Percentiles rank a stretch among this genome's conserved stretches.
These are phyloP conservation scores for Boletus edulis DNA, from an alignment of 768 basidiomycete genomes.

Conservation along the genomic window DNA sequence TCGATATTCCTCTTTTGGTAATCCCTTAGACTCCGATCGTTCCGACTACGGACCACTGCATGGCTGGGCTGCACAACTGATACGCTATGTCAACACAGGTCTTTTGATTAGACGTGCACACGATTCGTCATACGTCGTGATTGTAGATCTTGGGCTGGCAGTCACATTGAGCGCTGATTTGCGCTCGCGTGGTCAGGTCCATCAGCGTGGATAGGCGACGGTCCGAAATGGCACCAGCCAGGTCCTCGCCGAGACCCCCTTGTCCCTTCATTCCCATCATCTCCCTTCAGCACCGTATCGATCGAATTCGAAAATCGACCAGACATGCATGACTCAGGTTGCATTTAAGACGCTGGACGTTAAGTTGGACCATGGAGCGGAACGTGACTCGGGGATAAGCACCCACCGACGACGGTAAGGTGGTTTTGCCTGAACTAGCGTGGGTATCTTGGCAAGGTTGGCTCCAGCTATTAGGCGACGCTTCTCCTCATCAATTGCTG, in stretches of 20 bases:
- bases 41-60: too few relatives aligned
- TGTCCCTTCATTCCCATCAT: background rate
- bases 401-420: background rate
- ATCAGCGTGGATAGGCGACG: background rate
- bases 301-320: background rate
- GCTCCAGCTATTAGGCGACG: too few relatives aligned
- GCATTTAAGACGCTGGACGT: background rate
- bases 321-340: background rate
- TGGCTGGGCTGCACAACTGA: background rate
- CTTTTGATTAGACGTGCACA: constrained; percentile 3
- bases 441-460: background rate
- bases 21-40: too few relatives aligned
- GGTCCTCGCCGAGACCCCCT: too few relatives aligned
- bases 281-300: background rate
- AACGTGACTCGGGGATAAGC: background rate
- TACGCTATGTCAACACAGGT: background rate
- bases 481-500: too few relatives aligned
- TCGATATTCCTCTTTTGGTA: too few relatives aligned
- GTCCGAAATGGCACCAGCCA: too few relatives aligned
- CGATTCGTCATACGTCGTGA: background rate
- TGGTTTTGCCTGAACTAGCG: background rate
- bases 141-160: constrained; percentile 1
- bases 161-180: constrained; percentile 7
- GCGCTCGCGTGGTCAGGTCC: constrained; percentile 4
- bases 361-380: too few relatives aligned